Conservation (phyloP, 257 asterid species). For the Henckelia pumila region DNA sequence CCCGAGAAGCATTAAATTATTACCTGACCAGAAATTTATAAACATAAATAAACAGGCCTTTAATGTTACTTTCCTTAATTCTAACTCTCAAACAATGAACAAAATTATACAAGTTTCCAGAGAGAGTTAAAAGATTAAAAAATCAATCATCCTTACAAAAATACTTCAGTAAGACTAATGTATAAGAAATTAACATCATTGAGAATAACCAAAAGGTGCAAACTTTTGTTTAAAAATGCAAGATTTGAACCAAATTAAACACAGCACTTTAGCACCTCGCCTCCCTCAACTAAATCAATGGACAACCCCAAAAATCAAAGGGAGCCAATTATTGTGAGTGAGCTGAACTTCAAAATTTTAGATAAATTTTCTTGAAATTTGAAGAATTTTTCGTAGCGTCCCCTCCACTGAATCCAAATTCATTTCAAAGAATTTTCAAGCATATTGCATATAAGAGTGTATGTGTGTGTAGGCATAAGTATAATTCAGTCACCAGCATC, state of each 20-base stretch:
- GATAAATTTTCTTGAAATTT: too few relatives aligned
- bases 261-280: neutral
- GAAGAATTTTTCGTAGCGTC: neutral
- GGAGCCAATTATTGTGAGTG: neutral
- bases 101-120: too few relatives aligned
- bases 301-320: neutral
- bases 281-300: too few relatives aligned
- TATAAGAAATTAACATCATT: neutral
- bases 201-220: neutral
- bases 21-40: neutral
- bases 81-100: neutral
- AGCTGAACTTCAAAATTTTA: neutral
- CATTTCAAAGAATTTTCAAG: neutral
- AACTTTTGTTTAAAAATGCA: neutral
- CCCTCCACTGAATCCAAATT: neutral
- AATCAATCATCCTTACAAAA: neutral
- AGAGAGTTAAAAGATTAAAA: too few relatives aligned
- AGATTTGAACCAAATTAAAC: neutral
- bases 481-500: constrained; percentile 65
- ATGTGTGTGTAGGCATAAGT: neutral
- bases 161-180: neutral
- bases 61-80: neutral
- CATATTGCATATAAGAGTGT: neutral
- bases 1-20: neutral
- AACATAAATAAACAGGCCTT: too few relatives aligned